phyloP scores from a whole-genome alignment of 1,284 basidiomycete species.

The Pseudozyma sp. region DNA sequence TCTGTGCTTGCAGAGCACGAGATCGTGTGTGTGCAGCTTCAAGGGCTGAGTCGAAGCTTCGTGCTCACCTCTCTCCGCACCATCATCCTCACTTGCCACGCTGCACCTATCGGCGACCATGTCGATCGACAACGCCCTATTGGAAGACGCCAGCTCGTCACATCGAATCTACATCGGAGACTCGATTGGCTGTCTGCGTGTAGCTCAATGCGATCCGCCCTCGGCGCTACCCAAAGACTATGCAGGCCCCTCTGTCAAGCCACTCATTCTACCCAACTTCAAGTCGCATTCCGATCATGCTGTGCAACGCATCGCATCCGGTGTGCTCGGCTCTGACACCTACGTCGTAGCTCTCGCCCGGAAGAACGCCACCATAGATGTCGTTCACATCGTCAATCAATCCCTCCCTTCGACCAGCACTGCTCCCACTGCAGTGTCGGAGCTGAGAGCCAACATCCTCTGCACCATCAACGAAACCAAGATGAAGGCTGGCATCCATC shows the following conservation, averaged over 20 bases:
- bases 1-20: too few relatives aligned
- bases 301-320: constrained; percentile 45
- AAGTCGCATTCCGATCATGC: constrained; percentile 45
- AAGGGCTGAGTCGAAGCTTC: constrained; percentile 1
- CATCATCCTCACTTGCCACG: background rate
- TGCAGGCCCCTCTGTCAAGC: constrained; percentile 32
- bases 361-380: constrained; percentile 55
- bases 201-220: constrained; percentile 37
- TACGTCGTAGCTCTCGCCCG: constrained; percentile 57
- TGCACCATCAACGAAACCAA: constrained; percentile 38
- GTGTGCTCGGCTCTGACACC: constrained; percentile 21
- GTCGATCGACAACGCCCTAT: constrained; percentile 19
- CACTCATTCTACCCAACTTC: constrained; percentile 42
- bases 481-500: constrained; percentile 59
- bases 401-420: constrained; percentile 25
- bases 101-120: constrained; percentile 7
- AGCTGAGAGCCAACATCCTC: constrained; percentile 33
- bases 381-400: constrained; percentile 40
- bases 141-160: constrained; percentile 36
- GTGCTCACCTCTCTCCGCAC: background rate
- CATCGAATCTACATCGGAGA: constrained; percentile 52
- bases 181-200: constrained; percentile 49
- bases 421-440: constrained; percentile 12
- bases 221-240: constrained; percentile 24
- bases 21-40: too few relatives aligned